These are phyloP conservation scores for Fonsecaea pedrosoi DNA, from an alignment of 2,329 filamentous ascomycete species.

Conservation along the genomic window DNA sequence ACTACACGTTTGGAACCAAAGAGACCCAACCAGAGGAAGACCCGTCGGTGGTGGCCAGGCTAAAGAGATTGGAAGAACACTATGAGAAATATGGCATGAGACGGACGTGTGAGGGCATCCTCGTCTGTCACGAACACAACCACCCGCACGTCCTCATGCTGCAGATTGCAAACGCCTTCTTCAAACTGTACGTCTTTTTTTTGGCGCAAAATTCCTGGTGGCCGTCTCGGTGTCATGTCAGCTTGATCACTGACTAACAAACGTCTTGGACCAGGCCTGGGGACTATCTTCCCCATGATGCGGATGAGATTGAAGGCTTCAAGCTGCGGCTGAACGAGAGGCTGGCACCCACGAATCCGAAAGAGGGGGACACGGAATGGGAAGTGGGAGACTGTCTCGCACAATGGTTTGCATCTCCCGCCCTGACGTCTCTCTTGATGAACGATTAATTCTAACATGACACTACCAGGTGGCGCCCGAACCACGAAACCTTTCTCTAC, in stretches of 20 bases:
- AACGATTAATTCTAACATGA: not conserved
- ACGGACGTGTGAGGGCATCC: conserved; percentile 92
- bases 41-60: conserved; percentile 87
- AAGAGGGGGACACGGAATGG: conserved; percentile 75
- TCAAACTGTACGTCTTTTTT: conserved; percentile 73
- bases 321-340: conserved; percentile 90
- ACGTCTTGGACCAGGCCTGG: conserved; percentile 66
- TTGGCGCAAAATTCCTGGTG: not conserved
- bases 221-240: not conserved
- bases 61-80: conserved; percentile 95
- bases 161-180: conserved; percentile 99
- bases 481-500: conserved; percentile 99
- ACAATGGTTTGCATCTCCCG: conserved; percentile 68
- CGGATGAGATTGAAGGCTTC: conserved; percentile 94
- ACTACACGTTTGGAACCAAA: conserved; percentile 99
- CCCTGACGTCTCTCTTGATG: not conserved
- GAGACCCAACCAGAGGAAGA: conserved; percentile 98
- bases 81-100: conserved; percentile 93
- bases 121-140: conserved; percentile 98
- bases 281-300: conserved; percentile 85
- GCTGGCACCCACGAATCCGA: conserved; percentile 87
- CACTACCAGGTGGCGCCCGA: conserved; percentile 75
- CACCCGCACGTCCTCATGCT: conserved; percentile 99
- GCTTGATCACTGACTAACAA: conserved; percentile 12
- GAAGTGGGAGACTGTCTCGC: conserved; percentile 92